Evolutionary conservation across 352 stramenopile genomes (phyloP).

Genomic region (Albugo candida): DNA sequence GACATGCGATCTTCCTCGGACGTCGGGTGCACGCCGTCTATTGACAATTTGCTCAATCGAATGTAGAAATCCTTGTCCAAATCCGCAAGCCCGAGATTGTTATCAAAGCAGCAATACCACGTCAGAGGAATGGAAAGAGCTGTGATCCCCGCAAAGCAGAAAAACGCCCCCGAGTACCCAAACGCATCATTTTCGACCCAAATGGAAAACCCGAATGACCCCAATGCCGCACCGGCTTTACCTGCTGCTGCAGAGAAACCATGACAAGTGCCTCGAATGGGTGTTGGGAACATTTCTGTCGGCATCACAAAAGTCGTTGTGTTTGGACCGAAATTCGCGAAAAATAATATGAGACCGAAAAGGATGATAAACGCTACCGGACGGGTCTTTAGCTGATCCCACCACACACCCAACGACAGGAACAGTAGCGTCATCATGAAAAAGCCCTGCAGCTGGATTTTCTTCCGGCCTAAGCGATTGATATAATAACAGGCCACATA

Average conservation of each 20-base stretch:
- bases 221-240: slow-evolving; percentile 69
- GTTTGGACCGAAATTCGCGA: slow-evolving; percentile 76
- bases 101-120: slow-evolving; percentile 48
- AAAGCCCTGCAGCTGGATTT: slow-evolving; percentile 65
- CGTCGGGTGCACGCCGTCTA: too few species aligned
- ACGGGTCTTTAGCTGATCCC: slow-evolving; percentile 26
- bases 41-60: too few species aligned
- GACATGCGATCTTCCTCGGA: too few species aligned
- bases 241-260: slow-evolving; percentile 72
- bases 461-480: slow-evolving; percentile 37
- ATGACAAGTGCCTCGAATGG: slow-evolving; percentile 74
- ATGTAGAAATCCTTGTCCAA: slow-evolving; percentile 31
- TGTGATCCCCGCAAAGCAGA: slow-evolving; percentile 31
- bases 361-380: slow-evolving; percentile 47
- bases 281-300: slow-evolving; percentile 72
- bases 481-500: slow-evolving; percentile 59
- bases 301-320: slow-evolving; percentile 79
- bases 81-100: slow-evolving; percentile 24
- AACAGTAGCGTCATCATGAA: slow-evolving; percentile 41
- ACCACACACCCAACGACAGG: slow-evolving; percentile 37
- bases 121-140: slow-evolving; percentile 33
- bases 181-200: slow-evolving; percentile 36
- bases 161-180: slow-evolving; percentile 36
- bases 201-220: slow-evolving; percentile 18
- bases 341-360: slow-evolving; percentile 58